Conservation (phyloP, 2,329 filamentous ascomycete genomes). For the Blumeria hordei region DNA sequence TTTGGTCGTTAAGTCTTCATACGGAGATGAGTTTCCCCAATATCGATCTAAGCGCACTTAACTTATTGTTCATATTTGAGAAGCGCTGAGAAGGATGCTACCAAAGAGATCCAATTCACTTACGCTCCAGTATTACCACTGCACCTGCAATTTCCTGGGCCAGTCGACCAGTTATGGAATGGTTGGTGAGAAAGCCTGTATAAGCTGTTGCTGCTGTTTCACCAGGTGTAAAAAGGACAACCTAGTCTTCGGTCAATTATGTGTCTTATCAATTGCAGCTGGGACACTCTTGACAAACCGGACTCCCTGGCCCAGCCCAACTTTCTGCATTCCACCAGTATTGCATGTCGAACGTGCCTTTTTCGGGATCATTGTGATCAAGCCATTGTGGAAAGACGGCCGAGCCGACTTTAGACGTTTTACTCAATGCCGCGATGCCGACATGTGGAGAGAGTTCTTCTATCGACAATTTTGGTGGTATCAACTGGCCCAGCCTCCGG, state of each 20-base stretch:
- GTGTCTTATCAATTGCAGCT: no score
- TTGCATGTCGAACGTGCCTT: slow-evolving; percentile 29
- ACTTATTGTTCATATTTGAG: not conserved
- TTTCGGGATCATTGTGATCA: slow-evolving; percentile 29
- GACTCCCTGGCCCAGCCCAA: slow-evolving; percentile 29
- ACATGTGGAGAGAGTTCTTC: not conserved
- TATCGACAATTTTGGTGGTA: not conserved
- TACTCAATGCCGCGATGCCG: not conserved
- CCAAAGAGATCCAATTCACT: slow-evolving; percentile 4
- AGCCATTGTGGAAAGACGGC: slow-evolving; percentile 23
- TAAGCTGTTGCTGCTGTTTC: slow-evolving; percentile 24
- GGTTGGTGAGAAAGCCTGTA: slow-evolving; percentile 24
- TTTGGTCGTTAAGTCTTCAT: slow-evolving; percentile 23
- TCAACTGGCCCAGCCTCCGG: not conserved
- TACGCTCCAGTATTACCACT: slow-evolving; percentile 29
- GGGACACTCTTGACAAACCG: slow-evolving; percentile 16
- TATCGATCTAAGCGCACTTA: slow-evolving; percentile 22
- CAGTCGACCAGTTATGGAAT: slow-evolving; percentile 23
- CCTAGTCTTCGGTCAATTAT: slow-evolving; percentile 10
- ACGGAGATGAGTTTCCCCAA: slow-evolving; percentile 31
- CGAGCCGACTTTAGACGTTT: slow-evolving; percentile 7
- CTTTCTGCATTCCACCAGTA: slow-evolving; percentile 27
- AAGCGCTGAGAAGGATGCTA: not conserved
- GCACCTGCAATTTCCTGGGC: slow-evolving; percentile 28
- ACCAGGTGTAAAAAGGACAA: slow-evolving; percentile 27